Evolutionary conservation across 2,329 filamentous ascomycete genomes (phyloP), one percentile per base, ranked within the genome.

Genomic region (Colletotrichum paranaense): DNA sequence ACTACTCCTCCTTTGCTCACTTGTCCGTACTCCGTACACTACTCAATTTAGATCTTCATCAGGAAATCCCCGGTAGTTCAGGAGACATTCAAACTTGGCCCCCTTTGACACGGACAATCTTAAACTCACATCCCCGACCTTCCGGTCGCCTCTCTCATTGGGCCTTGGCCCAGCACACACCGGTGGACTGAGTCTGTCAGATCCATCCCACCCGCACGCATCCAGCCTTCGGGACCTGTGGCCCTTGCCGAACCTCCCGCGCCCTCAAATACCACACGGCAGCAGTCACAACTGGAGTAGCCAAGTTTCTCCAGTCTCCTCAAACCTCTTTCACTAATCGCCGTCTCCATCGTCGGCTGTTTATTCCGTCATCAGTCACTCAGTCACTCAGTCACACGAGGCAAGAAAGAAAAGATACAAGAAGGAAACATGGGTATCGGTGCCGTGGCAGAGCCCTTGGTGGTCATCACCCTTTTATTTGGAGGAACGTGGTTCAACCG

Each of bases 401-500:
- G 38, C 14, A 52, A 19, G 24, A 22, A 35, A n/a, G 28, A 19
- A 12, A 62, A 22, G 30, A 64, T 26, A 56, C 26, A 30, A 5
- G 8, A 4, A n/a, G 49, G 38, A 68, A 77, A 49, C 24, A 86
- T 86, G 84, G 80, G 80, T 66, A 76, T 85, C 70, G 83, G 84
- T 58, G 81, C 83, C 9, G 80, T 86, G 68, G 77, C 84, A 63
- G 84, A 86, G 75, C 84, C 84, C 26, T 79, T 85, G 56, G 78
- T 85, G 38, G 84, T 86, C 63, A 80, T 86, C 67, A 81, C 82
- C 30, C 80, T 86, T 24, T 80, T 86, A 32, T 85, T 85, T 56
- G 84, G 84, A 69, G 84, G 84, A n/a, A 81, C 83, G 42, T 85
- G 79, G 78, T 81, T 86, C 77, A 86, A 86, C 77, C 82, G 84